phyloP scores from a whole-genome alignment of 129 eudicot genomes.

The Calendula officinalis region DNA sequence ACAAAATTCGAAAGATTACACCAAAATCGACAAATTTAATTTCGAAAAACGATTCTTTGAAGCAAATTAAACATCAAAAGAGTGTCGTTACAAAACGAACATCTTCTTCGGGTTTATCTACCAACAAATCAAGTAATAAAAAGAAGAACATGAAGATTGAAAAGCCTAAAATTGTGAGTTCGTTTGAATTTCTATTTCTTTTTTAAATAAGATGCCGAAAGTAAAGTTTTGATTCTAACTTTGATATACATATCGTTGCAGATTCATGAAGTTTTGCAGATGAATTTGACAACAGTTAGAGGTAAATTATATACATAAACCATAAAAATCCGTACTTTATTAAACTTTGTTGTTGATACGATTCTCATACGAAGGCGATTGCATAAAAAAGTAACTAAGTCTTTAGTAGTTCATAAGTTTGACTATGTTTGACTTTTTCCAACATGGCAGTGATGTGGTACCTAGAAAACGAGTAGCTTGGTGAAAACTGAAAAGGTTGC shows the following conservation, averaged over 20 bases:
- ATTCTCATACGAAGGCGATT: no score
- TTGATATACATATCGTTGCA: slow-evolving; percentile 34
- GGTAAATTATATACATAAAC: slow-evolving; percentile 32
- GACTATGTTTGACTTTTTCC: no score
- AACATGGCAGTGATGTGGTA: no score
- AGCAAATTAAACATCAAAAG: slow-evolving; percentile 35
- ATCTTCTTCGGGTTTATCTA: no score
- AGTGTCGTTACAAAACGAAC: no score
- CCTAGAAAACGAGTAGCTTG: no score
- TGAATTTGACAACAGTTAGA: slow-evolving; percentile 11
- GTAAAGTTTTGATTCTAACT: slow-evolving; percentile 3
- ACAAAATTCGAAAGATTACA: slow-evolving; percentile 40
- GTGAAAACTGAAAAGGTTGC: no score
- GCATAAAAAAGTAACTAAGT: not conserved
- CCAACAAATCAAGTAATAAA: no score
- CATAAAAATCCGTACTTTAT: not conserved
- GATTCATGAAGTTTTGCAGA: slow-evolving; percentile 36
- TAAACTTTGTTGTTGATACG: not conserved
- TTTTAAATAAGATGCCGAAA: not conserved
- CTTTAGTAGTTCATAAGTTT: not conserved
- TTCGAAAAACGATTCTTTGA: slow-evolving; percentile 13
- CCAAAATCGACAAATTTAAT: slow-evolving; percentile 37
- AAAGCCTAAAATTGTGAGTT: slow-evolving; percentile 38
- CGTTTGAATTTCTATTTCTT: slow-evolving; percentile 1
- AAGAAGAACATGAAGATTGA: slow-evolving; percentile 36